Base-by-base conservation (phyloP, 306 rosid genomes). In the Spatholobus suberectus region DNA sequence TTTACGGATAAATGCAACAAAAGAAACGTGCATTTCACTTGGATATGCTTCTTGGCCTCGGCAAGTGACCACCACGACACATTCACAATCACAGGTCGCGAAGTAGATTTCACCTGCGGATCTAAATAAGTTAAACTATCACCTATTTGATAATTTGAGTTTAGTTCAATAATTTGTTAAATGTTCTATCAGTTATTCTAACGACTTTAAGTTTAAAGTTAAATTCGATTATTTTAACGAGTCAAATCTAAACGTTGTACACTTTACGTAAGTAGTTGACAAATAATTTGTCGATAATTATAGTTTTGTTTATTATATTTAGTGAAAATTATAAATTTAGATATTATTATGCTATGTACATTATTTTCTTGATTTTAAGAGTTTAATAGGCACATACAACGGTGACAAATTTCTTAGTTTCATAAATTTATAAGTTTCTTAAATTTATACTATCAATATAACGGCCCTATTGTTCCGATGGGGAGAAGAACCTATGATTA, bases 21-120 rank as follows among this genome's bases (percentile, higher is more conserved):
- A 63, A 67, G 24, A 75, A 55, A 77, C 14, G 46, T 74, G 63
- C 81, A 54, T 71, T 83, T 83, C 76, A 76, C 77, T 76, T 68
- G 20, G 32, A 43, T 69, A 67, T 75, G 85, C 77, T 40, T 54
- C 62, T 14, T 66, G 34, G 76, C 63, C 9, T 70, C 23, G n/a
- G n/a, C n/a, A n/a, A n/a, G n/a, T n/a, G n/a, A n/a, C n/a, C 78
- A 24, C 3, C 70, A 57, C 40, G 29, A 3, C 71, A 55, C 29
- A 7, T 70, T 70, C 70, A 13, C 77, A n/a, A 4, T 3, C 6
- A 3, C 41, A 3, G 0, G 6, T 46, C 7, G 21, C 35, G 54
- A 21, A 24, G 27, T 72, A 70, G 54, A 71, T 81, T 81, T 81
- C 24, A 14, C 38, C 70, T 32, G 43, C 70, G 12, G 41, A 62